phyloP scores from a whole-genome alignment of 352 stramenopile genomes.

The Pythium rishiriense region DNA sequence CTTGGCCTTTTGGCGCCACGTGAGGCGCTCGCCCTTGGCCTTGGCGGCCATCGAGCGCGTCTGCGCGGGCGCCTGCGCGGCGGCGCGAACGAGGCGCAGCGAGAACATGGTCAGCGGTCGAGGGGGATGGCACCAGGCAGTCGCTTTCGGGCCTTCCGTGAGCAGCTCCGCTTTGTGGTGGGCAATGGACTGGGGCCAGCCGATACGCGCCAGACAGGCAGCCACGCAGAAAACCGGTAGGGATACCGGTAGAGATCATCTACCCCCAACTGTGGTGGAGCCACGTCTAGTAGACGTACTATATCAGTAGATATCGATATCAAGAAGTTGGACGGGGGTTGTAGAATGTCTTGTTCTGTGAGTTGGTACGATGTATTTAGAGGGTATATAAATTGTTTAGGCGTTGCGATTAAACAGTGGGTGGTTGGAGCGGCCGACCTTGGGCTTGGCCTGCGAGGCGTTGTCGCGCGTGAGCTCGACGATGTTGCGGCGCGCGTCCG shows the following conservation, averaged over 20 bases:
- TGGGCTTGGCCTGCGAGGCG: conserved; percentile 52
- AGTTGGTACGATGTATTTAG: not conserved
- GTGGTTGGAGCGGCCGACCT: conserved; percentile 67
- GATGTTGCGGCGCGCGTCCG: conserved; percentile 72
- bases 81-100: conserved; percentile 41
- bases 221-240: not conserved
- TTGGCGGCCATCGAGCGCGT: conserved; percentile 50
- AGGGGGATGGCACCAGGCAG: not conserved
- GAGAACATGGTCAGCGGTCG: conserved; percentile 34
- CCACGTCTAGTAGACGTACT: not conserved
- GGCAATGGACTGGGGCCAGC: conserved; percentile 15
- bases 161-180: conserved; percentile 20
- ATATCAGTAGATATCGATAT: not conserved
- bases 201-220: not conserved
- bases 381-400: conserved; percentile 15
- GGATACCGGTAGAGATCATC: not conserved
- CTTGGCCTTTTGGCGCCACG: conserved; percentile 72
- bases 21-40: conserved; percentile 45
- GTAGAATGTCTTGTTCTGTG: not conserved
- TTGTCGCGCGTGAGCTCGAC: conserved; percentile 30
- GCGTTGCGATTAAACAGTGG: conserved; percentile 74
- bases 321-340: not conserved
- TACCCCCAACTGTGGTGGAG: not conserved
- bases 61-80: conserved; percentile 26
- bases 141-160: not conserved